Evolutionary conservation across 2,329 filamentous ascomycete species (phyloP).

Genomic region (Cladophialophora exuberans): DNA sequence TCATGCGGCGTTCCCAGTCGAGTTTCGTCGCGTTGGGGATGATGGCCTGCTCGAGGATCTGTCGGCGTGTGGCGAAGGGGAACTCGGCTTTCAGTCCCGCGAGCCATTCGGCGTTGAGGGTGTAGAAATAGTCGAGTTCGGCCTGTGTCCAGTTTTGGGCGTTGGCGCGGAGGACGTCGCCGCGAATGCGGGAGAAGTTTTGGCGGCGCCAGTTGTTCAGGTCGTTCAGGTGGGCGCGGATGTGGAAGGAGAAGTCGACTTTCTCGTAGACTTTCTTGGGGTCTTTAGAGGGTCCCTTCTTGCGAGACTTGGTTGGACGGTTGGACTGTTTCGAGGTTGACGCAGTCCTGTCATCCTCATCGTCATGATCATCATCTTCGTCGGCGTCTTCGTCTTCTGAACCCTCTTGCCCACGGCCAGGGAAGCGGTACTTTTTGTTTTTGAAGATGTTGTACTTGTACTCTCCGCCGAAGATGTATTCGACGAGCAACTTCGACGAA

Average conservation of each 20-base stretch:
- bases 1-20: not conserved
- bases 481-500: constrained; percentile 1
- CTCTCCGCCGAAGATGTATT: constrained; percentile 6
- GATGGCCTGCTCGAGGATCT: not conserved
- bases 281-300: not conserved
- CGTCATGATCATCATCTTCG: not conserved
- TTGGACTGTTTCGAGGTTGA: no score
- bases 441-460: constrained; percentile 9
- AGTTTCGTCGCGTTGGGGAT: not conserved
- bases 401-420: not conserved
- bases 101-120: constrained; percentile 1
- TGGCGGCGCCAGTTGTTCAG: constrained; percentile 16
- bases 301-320: not conserved
- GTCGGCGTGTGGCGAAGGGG: not conserved
- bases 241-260: constrained; percentile 5
- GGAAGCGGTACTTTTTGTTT: not conserved
- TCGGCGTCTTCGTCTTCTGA: not conserved
- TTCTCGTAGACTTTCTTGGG: not conserved
- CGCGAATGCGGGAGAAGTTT: not conserved
- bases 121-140: constrained; percentile 24
- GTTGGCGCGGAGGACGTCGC: not conserved
- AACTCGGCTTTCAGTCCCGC: not conserved
- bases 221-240: not conserved
- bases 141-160: constrained; percentile 30
- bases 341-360: no score